Evolutionary conservation across 148 eudicot genomes (phyloP).

Genomic region (Tetragonia tetragonoides): DNA sequence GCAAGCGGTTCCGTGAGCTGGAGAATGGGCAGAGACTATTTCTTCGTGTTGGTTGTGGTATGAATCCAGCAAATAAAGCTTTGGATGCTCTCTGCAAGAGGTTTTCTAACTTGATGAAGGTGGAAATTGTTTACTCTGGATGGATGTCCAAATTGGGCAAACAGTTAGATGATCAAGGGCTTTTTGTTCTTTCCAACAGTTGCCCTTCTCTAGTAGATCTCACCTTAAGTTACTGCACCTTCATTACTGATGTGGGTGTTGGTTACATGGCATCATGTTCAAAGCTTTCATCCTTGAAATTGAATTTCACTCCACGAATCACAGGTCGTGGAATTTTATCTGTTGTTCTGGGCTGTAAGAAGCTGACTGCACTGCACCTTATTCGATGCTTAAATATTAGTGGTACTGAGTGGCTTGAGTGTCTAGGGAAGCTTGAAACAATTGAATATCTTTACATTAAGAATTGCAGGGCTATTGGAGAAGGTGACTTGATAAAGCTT

Average conservation of each 20-base stretch:
- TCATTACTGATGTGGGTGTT: constrained; percentile 76
- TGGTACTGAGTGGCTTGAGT: constrained; percentile 81
- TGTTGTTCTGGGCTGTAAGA: constrained; percentile 71
- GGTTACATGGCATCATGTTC: constrained; percentile 63
- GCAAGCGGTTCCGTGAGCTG: constrained; percentile 60
- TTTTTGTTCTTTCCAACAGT: constrained; percentile 50
- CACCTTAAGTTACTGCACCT: constrained; percentile 83
- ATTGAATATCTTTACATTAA: constrained; percentile 65
- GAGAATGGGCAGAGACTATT: constrained; percentile 66
- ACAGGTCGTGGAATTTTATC: constrained; percentile 84
- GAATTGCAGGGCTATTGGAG: constrained; percentile 86
- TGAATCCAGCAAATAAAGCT: constrained; percentile 75
- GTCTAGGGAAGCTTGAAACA: constrained; percentile 65
- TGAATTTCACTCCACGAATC: constrained; percentile 72
- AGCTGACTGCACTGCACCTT: constrained; percentile 56
- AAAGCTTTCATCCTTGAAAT: constrained; percentile 66
- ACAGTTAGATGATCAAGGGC: constrained; percentile 81
- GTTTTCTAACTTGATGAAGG: constrained; percentile 66
- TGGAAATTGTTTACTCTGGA: constrained; percentile 76
- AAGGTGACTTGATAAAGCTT: constrained; percentile 77
- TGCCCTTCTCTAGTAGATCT: constrained; percentile 61
- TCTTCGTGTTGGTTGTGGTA: constrained; percentile 82
- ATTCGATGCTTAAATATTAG: constrained; percentile 64
- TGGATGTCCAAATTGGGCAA: constrained; percentile 90
- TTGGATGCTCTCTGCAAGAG: constrained; percentile 60